Evolutionary conservation across 192 early-diverging fungal species (phyloP).

Genomic region (Fimicolochytrium jonesii): DNA sequence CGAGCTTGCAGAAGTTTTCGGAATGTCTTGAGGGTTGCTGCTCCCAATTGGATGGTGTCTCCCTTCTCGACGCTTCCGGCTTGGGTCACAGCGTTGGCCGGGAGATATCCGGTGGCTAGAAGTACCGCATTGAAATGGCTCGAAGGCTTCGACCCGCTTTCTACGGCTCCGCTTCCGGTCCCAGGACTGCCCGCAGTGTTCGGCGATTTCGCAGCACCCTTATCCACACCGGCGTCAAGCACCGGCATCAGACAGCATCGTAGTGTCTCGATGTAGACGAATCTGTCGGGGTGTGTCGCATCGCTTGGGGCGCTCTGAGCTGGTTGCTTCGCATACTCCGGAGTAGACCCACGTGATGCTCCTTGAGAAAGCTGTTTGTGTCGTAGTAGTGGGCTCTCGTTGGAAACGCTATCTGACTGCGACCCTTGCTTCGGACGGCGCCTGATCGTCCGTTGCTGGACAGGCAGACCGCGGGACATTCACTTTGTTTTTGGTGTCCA

Average conservation of each 20-base stretch:
- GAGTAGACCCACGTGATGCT: too few species aligned
- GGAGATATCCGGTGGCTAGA: background rate
- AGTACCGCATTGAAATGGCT: background rate
- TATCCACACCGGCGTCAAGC: background rate
- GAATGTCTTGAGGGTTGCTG: slow-evolving; percentile 17
- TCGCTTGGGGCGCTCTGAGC: too few species aligned
- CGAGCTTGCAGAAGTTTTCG: slow-evolving; percentile 11
- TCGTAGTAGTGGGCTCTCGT: too few species aligned
- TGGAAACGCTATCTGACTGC: too few species aligned
- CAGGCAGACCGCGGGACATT: too few species aligned
- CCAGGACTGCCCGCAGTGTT: background rate
- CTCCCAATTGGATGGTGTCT: slow-evolving; percentile 22
- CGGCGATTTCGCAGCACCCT: background rate
- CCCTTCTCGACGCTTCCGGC: slow-evolving; percentile 3
- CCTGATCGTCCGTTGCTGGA: too few species aligned
- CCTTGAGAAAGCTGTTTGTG: too few species aligned
- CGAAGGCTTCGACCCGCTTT: background rate
- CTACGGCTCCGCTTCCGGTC: background rate
- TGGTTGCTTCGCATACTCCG: too few species aligned
- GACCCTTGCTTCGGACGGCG: too few species aligned
- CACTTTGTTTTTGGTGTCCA: too few species aligned
- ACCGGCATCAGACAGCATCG: slow-evolving; percentile 21
- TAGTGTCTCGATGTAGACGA: slow-evolving; percentile 11
- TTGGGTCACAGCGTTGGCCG: background rate
- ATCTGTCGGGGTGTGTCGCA: too few species aligned